Percentiles rank a stretch among this genome's conserved stretches.
Conservation (phyloP, 2,329 filamentous ascomycete genomes). For the Aureobasidium melanogenum region DNA sequence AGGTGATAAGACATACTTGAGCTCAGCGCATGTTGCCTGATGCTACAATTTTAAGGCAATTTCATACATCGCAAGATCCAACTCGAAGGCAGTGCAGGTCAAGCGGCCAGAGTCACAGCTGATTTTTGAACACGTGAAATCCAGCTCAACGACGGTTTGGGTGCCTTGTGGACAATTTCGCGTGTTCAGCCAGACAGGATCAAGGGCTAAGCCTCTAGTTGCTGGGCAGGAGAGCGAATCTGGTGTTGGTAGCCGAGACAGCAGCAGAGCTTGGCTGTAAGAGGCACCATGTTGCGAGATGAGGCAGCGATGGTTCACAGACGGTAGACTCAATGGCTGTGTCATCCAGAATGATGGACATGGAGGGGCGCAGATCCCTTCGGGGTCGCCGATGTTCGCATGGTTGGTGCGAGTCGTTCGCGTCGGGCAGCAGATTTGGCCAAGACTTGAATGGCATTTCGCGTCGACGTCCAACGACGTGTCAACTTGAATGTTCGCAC, state of each 20-base stretch:
- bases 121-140: neutral
- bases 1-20: no score
- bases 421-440: no score
- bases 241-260: neutral
- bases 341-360: no score
- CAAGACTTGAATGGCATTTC: no score
- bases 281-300: neutral
- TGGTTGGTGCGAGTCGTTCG: no score
- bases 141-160: neutral
- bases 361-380: neutral
- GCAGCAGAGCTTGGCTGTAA: neutral
- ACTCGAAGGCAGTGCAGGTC: no score
- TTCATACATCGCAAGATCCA: no score
- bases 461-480: no score
- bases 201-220: neutral
- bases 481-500: no score
- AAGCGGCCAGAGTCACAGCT: no score
- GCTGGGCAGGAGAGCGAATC: neutral
- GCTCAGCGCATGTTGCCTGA: no score
- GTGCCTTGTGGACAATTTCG: neutral
- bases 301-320: neutral
- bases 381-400: neutral
- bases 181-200: neutral
- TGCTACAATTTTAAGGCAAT: no score
- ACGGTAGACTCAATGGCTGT: neutral